Evolutionary conservation across 148 eudicot genomes (phyloP), one percentile per base, ranked within the genome.

Genomic region (Salicornia ramosissima): DNA sequence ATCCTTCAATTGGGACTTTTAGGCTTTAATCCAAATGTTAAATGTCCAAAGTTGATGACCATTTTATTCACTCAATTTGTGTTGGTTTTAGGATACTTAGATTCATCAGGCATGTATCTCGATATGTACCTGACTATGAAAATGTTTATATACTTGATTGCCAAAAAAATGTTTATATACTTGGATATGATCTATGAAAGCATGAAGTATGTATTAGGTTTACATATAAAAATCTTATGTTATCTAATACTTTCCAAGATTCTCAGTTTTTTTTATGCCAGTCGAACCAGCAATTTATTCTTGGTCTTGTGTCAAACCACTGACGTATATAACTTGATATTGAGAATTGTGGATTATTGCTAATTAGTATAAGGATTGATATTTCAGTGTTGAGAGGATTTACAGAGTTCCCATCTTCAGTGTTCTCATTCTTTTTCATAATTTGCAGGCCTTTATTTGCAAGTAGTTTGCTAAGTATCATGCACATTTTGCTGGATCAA

Each of bases 371-470:
- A 19, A 36, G 40, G 40, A 36, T 31, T 42, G 29, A 63, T 51
- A 8, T 45, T 22, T 36, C 8, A 3, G 24, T 31, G 12, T 22
- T 53, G 42, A 52, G 22, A 16, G 47, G 18, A 53, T 53, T 28
- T 0, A 0, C 2, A 21, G 6, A 18, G n/a, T n/a, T 19, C 55
- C 16, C n/a, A 57, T 21, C 9, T 40, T 31, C 22, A 59, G 24
- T 9, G 12, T 21, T 77, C 47, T 59, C 15, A 14, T 71, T 54
- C 46, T 65, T 51, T 24, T 33, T n/a, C 34, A 21, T 46, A 66
- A 64, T 31, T 57, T 67, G 56, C 97, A 95, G 99, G 97, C 94
- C 99, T 74, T 82, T 95, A 71, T 88, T 95, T 73, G 99, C 97
- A 6, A 87, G 83, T 79, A 89, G 96, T 79, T 76, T 95, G 71